Base-by-base conservation (phyloP, 192 early-diverging fungal genomes). In the Rhizophagus prolifer region DNA sequence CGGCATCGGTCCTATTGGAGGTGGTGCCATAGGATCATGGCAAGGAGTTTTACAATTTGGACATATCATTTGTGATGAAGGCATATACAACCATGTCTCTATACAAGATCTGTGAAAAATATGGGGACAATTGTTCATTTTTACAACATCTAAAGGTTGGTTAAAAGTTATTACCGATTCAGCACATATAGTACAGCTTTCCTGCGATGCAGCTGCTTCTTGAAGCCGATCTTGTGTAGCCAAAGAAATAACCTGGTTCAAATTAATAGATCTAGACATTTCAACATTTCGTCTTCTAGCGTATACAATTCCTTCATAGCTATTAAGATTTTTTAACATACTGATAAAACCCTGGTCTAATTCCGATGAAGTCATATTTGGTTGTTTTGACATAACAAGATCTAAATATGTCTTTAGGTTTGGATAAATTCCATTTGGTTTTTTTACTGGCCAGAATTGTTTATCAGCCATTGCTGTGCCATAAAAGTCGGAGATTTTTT, bases 1-100 rank as follows among this genome's bases (percentile, higher is more conserved):
- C 0, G 82, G 82, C 75, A 74, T 81, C 0, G 82, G 80, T 6
- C 82, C 82, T 10, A 84, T 38, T 10, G 71, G 23, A 31, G 71
- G 47, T 21, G 71, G n/a, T 34, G 71, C 47, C 28, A 59, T 59
- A 59, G 71, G 54, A 38, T 72, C 54, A 26, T 72, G 31, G 25
- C 71, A 72, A n/a, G 71, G 71, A n/a, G 47, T 72, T 30, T 72
- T 72, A 72, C 71, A 72, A 72, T 72, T 72, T 16, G 71, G 71
- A 23, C 71, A 72, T 31, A 50, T 31, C 38, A 25, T 54, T 36
- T 44, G 71, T 34, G 71, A 72, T 16, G 71, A 59, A 54, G 71
- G 71, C 47, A 59, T 72, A 34, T 28, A 58, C 8, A 72, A 31
- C 71, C 71, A 72, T 36, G 71, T 59, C 10, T 72, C 71, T 23